Base-by-base conservation (phyloP, 306 rosid species). In the Glycine soja region DNA sequence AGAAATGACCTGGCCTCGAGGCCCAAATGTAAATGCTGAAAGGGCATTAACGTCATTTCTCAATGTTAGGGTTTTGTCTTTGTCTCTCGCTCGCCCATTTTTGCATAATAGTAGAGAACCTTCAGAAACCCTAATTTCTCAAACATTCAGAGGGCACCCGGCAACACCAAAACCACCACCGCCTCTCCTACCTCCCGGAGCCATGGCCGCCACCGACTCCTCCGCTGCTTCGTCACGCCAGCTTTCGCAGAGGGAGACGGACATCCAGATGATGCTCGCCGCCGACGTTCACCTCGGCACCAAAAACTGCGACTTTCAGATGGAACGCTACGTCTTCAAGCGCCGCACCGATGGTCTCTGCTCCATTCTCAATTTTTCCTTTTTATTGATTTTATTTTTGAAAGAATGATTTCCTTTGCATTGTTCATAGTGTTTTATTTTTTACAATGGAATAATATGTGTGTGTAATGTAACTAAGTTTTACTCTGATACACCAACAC, bases 221-320 rank as follows among this genome's bases (percentile, higher is more conserved):
- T 0, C 66, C n/a, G 42, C 89, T 2, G 82, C 88, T 3, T 36
- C 84, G 3, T 59, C 89, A 13, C 90, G 90, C 32, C 86, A 76
- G 58, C 91, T 93, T 16, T 85, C 97, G 7, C 94, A 89, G 82
- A 93, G 87, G 80, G 96, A 93, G 78, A 79, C 84, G 51, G 97
- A 93, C 85, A 93, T 93, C 43, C 96, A 89, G 83, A 86, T 93
- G 97, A 91, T 91, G 97, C 82, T 93, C 75, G 94, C 97, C 2
- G 94, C 94, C 2, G 87, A 91, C 50, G 96, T 93, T 16, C 97
- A 93, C 47, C 89, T 93, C 3, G 97, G 96, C 43, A 93, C 97
- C 34, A 91, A 91, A 77, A 93, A 91, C 72, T 89, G 93, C 50
- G 88, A 93, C 72, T 93, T 86, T 10, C 97, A 93, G 78, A 93